Evolutionary conservation across 129 eudicot species (phyloP).

Genomic region (Deinandra increscens): DNA sequence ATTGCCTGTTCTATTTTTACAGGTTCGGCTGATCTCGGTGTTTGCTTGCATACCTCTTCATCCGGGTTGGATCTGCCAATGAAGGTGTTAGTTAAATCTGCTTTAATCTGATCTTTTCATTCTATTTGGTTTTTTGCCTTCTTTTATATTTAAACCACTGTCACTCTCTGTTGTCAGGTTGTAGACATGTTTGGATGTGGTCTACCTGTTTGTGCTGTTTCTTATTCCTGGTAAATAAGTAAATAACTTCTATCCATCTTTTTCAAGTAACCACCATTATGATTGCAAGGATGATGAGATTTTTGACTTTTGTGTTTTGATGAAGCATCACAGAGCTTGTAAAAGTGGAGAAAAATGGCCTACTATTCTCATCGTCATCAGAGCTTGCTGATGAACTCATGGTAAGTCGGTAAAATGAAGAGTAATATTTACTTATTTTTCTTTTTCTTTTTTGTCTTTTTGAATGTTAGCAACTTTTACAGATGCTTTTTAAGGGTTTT

Average conservation of each 20-base stretch:
- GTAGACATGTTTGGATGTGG: constrained; percentile 99
- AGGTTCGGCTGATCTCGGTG: constrained; percentile 99
- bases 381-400: constrained; percentile 92
- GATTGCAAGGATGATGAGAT: not conserved
- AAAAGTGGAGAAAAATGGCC: constrained; percentile 70
- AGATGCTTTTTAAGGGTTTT: constrained; percentile 91
- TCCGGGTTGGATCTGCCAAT: constrained; percentile 97
- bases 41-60: constrained; percentile 95
- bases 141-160: not conserved
- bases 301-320: constrained; percentile 2
- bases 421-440: not conserved
- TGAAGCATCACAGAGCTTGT: constrained; percentile 90
- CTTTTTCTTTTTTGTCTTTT: not conserved
- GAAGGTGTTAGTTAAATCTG: constrained; percentile 62
- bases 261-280: not conserved
- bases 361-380: constrained; percentile 85
- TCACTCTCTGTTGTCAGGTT: constrained; percentile 43
- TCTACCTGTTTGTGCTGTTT: constrained; percentile 91
- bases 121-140: not conserved
- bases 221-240: constrained; percentile 98
- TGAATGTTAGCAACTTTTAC: constrained; percentile 12
- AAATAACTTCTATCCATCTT: constrained; percentile 25
- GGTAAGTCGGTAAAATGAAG: constrained; percentile 41
- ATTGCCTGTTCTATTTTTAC: constrained; percentile 13
- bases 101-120: not conserved